Evolutionary conservation across 2,329 filamentous ascomycete genomes (phyloP).

Genomic region (Talaromyces piceae): DNA sequence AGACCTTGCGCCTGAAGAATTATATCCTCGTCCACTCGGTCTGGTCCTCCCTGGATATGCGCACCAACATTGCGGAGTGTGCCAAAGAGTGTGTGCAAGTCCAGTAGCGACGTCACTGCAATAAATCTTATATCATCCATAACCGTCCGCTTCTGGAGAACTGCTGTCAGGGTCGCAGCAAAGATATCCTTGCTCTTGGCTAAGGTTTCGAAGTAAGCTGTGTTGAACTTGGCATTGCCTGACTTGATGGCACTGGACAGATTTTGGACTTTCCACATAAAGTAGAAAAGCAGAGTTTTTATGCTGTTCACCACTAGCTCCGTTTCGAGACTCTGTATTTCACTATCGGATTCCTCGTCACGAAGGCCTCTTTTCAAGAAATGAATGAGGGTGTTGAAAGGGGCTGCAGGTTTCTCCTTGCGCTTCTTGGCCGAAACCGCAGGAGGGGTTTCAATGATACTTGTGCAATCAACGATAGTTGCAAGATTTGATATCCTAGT

Average conservation of each 20-base stretch:
- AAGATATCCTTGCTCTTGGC: conserved; percentile 54
- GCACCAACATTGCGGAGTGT: conserved; percentile 53
- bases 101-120: conserved; percentile 69
- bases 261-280: conserved; percentile 80
- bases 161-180: conserved; percentile 40
- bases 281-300: conserved; percentile 74
- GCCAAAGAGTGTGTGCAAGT: conserved; percentile 73
- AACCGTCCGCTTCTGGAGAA: conserved; percentile 42
- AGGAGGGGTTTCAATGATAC: conserved; percentile 58
- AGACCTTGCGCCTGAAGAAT: conserved; percentile 53
- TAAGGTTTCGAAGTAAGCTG: conserved; percentile 59
- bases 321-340: conserved; percentile 70
- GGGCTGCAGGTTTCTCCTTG: conserved; percentile 33
- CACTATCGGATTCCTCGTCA: conserved; percentile 55
- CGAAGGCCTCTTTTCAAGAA: conserved; percentile 68
- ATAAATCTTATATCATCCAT: conserved; percentile 73
- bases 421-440: conserved; percentile 28
- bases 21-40: conserved; percentile 39
- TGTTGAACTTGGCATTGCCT: conserved; percentile 51
- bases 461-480: conserved; percentile 68
- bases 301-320: conserved; percentile 69
- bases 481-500: conserved; percentile 75
- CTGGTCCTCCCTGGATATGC: conserved; percentile 35
- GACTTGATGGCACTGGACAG: conserved; percentile 48
- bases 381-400: conserved; percentile 61